Percentiles rank a stretch among this genome's conserved stretches.
Conservation (phyloP, 108 stramenopile species). For the Skeletonema menzelii region DNA sequence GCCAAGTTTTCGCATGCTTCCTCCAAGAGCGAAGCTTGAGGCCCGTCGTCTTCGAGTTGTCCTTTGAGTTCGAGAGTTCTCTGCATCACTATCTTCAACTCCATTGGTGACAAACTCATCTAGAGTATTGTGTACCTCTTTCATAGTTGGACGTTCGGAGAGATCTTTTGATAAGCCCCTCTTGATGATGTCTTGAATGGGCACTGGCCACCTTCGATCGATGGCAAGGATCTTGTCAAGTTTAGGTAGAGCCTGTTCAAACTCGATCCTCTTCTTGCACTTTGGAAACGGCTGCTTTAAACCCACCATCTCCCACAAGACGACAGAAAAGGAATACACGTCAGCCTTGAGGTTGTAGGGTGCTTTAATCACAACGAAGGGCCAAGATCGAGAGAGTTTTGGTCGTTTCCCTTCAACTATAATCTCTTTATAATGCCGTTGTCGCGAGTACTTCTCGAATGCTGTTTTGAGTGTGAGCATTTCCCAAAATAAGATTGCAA, state of each 20-base stretch:
- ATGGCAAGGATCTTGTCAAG: neutral
- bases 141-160: neutral
- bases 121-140: neutral
- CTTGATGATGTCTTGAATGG: neutral
- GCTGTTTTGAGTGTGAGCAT: slow-evolving; percentile 36
- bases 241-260: neutral
- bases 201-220: neutral
- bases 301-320: slow-evolving; percentile 2
- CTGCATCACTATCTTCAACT: neutral
- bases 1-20: no score
- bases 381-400: slow-evolving; percentile 29
- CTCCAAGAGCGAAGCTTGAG: neutral
- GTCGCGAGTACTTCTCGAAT: slow-evolving; percentile 26
- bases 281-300: slow-evolving; percentile 10
- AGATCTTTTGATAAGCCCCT: neutral
- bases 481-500: slow-evolving; percentile 41
- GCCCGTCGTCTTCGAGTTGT: neutral
- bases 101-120: neutral
- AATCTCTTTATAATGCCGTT: slow-evolving; percentile 26
- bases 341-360: slow-evolving; percentile 57
- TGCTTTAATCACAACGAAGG: slow-evolving; percentile 47
- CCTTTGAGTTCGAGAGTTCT: neutral
- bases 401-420: slow-evolving; percentile 40
- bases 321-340: slow-evolving; percentile 1
- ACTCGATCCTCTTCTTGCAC: neutral